Percentiles rank a stretch among this genome's conserved stretches.
phyloP scores from a whole-genome alignment of 2,329 filamentous ascomycete genomes.

The Ilyonectria mors-panacis region DNA sequence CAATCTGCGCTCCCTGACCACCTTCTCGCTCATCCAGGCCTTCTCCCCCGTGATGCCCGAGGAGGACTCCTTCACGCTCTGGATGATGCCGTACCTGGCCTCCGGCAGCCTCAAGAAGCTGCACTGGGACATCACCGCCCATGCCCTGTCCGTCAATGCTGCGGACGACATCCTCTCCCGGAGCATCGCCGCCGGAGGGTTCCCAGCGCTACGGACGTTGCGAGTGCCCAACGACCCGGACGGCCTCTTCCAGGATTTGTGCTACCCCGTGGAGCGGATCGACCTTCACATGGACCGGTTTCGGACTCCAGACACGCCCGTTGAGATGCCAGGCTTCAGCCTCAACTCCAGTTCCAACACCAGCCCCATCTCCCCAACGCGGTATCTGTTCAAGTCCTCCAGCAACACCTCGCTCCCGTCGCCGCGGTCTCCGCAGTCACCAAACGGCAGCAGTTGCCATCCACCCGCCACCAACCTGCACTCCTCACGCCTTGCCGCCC shows the following conservation, averaged over 20 bases:
- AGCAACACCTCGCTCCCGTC: conserved; percentile 53
- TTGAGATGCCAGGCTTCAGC: conserved; percentile 38
- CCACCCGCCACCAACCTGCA: conserved; percentile 62
- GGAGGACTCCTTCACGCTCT: conserved; percentile 68
- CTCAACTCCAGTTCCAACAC: conserved; percentile 39
- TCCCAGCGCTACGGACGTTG: conserved; percentile 73
- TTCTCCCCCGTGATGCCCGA: conserved; percentile 69
- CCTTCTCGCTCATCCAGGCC: conserved; percentile 69
- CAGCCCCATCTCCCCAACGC: conserved; percentile 44
- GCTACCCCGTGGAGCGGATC: conserved; percentile 71
- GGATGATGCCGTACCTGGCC: conserved; percentile 76
- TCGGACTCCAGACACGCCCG: conserved; percentile 43
- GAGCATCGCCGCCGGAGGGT: conserved; percentile 73
- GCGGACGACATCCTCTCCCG: conserved; percentile 76
- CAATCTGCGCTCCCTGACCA: conserved; percentile 64
- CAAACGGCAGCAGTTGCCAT: conserved; percentile 34
- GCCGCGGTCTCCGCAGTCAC: conserved; percentile 28
- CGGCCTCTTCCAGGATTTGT: conserved; percentile 78
- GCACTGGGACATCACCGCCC: conserved; percentile 76
- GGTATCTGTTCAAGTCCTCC: conserved; percentile 53
- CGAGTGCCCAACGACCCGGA: conserved; percentile 79
- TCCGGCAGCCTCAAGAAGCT: conserved; percentile 67
- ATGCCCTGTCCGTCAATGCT: conserved; percentile 58
- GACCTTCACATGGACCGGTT: conserved; percentile 67
- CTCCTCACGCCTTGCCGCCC: conserved; percentile 73